Evolutionary conservation across 148 eudicot genomes (phyloP).

Genomic region (Amaranthus hypochondriacus): DNA sequence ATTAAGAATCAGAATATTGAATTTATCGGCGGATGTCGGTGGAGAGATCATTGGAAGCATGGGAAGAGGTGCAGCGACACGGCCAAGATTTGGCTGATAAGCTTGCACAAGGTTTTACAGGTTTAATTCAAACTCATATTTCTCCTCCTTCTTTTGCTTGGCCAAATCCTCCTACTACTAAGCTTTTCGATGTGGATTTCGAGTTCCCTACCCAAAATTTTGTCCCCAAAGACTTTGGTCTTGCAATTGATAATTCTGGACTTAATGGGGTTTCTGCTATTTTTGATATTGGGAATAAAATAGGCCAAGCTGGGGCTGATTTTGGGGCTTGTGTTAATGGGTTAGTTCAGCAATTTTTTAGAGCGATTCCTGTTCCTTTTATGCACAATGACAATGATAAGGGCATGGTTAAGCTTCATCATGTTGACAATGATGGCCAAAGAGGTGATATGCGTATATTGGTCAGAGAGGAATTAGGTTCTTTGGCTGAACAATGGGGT

Average conservation of each 20-base stretch:
- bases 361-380: slow-evolving; percentile 60
- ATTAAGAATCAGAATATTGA: slow-evolving; percentile 2
- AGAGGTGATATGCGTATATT: slow-evolving; percentile 35
- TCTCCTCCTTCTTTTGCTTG: slow-evolving; percentile 70
- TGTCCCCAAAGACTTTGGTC: slow-evolving; percentile 52
- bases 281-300: slow-evolving; percentile 67
- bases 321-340: slow-evolving; percentile 76
- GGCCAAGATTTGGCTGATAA: slow-evolving; percentile 77
- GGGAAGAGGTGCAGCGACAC: slow-evolving; percentile 98
- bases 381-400: slow-evolving; percentile 40
- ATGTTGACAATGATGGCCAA: slow-evolving; percentile 31
- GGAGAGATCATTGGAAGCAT: slow-evolving; percentile 90
- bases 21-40: slow-evolving; percentile 47
- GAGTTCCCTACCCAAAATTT: slow-evolving; percentile 63
- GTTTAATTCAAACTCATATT: slow-evolving; percentile 75
- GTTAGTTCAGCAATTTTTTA: slow-evolving; percentile 65
- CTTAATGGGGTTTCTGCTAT: slow-evolving; percentile 66
- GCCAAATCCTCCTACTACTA: slow-evolving; percentile 55
- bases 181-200: slow-evolving; percentile 69
- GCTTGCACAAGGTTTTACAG: slow-evolving; percentile 78
- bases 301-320: slow-evolving; percentile 84
- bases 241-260: slow-evolving; percentile 38
- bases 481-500: slow-evolving; percentile 56
- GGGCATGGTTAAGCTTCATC: slow-evolving; percentile 31
- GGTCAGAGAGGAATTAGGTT: slow-evolving; percentile 60